phyloP scores from a whole-genome alignment of 352 stramenopile species.

The Globisporangium splendens region DNA sequence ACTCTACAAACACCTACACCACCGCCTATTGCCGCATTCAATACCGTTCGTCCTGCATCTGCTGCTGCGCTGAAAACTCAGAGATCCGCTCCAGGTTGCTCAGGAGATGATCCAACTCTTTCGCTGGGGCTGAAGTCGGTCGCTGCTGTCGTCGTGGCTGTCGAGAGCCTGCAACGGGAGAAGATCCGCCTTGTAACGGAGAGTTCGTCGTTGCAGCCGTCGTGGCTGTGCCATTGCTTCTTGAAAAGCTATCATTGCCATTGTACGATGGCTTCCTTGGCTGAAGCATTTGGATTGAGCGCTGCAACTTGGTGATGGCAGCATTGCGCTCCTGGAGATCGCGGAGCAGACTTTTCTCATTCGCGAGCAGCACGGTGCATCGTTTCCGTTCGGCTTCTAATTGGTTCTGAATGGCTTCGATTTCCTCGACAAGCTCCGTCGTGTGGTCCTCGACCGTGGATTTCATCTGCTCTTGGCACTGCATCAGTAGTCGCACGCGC shows the following conservation, averaged over 20 bases:
- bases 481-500: slow-evolving; percentile 46
- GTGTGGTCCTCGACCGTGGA: slow-evolving; percentile 58
- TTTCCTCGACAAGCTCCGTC: slow-evolving; percentile 59
- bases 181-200: not conserved
- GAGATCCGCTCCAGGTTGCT: slow-evolving; percentile 70
- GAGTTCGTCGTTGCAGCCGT: slow-evolving; percentile 8
- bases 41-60: slow-evolving; percentile 4
- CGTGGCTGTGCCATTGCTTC: slow-evolving; percentile 4
- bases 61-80: slow-evolving; percentile 43
- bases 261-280: slow-evolving; percentile 17
- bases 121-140: slow-evolving; percentile 18
- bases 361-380: slow-evolving; percentile 50
- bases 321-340: slow-evolving; percentile 70
- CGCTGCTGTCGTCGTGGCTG: slow-evolving; percentile 5
- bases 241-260: slow-evolving; percentile 4
- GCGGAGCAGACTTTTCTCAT: slow-evolving; percentile 68
- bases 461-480: slow-evolving; percentile 69
- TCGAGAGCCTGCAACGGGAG: slow-evolving; percentile 6
- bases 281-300: slow-evolving; percentile 33
- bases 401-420: slow-evolving; percentile 59
- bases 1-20: too few species aligned
- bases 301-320: slow-evolving; percentile 49
- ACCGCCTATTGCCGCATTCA: not conserved
- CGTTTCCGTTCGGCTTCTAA: slow-evolving; percentile 66
- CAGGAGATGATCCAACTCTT: slow-evolving; percentile 65